These are phyloP conservation scores for Arachis stenosperma DNA, from an alignment of 306 rosid species.

Conservation along the genomic window DNA sequence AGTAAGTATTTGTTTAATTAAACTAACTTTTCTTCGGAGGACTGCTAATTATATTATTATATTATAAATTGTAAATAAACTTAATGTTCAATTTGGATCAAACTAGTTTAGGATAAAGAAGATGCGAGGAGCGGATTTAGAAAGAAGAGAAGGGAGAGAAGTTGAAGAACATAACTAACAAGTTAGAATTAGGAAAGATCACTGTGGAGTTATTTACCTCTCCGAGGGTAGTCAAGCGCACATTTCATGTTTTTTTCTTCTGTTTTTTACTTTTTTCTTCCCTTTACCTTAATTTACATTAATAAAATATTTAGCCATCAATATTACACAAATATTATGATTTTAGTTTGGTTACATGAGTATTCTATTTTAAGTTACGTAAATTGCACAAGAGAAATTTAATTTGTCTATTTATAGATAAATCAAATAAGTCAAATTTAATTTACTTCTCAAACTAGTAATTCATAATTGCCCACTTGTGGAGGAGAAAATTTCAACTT, in stretches of 20 bases:
- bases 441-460: no score
- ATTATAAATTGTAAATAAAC: background rate
- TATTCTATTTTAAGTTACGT: no score
- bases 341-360: no score
- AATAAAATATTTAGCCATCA: no score
- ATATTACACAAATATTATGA: no score
- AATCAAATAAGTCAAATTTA: no score
- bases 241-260: background rate
- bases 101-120: background rate
- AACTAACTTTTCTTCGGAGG: background rate
- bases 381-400: no score
- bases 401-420: no score
- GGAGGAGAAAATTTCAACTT: no score
- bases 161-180: background rate
- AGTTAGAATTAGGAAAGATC: background rate
- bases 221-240: constrained; percentile 10
- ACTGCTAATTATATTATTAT: background rate
- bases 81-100: constrained; percentile 5
- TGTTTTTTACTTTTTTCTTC: background rate
- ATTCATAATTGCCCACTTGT: no score
- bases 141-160: background rate
- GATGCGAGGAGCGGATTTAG: background rate
- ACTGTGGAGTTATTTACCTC: constrained; percentile 32
- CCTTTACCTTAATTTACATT: background rate
- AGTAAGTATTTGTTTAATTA: constrained; percentile 3